phyloP scores from a whole-genome alignment of 2,329 filamentous ascomycete species.

The Pseudocercospora pini-densiflorae region DNA sequence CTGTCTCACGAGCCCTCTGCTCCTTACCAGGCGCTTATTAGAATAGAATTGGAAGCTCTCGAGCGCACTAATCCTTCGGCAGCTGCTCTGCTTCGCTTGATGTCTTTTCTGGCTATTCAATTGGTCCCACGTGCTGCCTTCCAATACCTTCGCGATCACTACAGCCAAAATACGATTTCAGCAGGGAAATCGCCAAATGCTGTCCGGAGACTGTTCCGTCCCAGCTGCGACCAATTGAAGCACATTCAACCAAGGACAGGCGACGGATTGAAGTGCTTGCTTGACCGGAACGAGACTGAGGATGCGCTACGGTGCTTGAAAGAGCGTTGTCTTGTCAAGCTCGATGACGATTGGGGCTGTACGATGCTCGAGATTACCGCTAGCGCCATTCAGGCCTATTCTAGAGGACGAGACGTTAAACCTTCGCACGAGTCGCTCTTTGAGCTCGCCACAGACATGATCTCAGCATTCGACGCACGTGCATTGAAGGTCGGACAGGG shows the following conservation, averaged over 20 bases:
- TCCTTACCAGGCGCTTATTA: background rate
- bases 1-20: background rate
- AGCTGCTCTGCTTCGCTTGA: background rate
- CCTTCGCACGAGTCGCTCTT: background rate
- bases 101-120: background rate
- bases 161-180: background rate
- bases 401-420: background rate
- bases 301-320: background rate
- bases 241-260: background rate
- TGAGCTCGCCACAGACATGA: background rate
- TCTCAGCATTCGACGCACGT: background rate
- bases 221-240: background rate
- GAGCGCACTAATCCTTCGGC: background rate
- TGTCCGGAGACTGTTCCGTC: background rate
- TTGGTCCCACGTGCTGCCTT: background rate
- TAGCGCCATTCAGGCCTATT: background rate
- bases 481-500: background rate
- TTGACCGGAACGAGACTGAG: background rate
- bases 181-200: background rate
- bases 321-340: background rate
- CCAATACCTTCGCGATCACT: background rate
- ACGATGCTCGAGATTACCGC: background rate
- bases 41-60: background rate
- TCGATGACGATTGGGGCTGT: background rate
- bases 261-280: background rate